Conservation (phyloP, 1,139 yeast genomes). For the Candida tetrigidarum region DNA sequence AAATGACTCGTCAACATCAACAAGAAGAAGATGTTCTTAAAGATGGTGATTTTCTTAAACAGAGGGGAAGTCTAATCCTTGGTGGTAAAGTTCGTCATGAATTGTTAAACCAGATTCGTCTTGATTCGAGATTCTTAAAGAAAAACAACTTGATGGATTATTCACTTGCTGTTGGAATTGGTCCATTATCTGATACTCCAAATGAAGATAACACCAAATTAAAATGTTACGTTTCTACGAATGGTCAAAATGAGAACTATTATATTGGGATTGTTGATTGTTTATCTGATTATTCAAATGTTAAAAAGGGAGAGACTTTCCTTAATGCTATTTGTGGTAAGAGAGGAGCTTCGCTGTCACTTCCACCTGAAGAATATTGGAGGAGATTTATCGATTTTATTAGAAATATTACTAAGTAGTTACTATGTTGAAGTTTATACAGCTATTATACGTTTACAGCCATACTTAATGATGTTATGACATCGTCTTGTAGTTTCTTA, state of each 20-base stretch:
- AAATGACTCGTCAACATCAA: too few relatives aligned
- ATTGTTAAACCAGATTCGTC: not conserved
- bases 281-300: not conserved
- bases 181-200: not conserved
- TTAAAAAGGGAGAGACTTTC: not conserved
- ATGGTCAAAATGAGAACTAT: not conserved
- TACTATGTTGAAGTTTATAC: too few relatives aligned
- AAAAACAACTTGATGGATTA: not conserved
- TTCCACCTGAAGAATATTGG: not conserved
- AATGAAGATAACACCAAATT: not conserved
- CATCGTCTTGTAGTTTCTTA: too few relatives aligned
- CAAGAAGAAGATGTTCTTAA: not conserved
- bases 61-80: not conserved
- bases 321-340: not conserved
- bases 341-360: not conserved
- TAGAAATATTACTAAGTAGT: too few relatives aligned
- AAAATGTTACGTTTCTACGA: not conserved
- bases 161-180: conserved; percentile 1
- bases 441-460: too few relatives aligned
- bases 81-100: not conserved
- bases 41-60: not conserved
- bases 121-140: not conserved
- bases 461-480: too few relatives aligned
- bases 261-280: conserved; percentile 1
- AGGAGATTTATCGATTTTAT: not conserved